These are phyloP conservation scores for Auriculariales sp. DNA, from an alignment of 768 basidiomycete species.

Conservation along the genomic window DNA sequence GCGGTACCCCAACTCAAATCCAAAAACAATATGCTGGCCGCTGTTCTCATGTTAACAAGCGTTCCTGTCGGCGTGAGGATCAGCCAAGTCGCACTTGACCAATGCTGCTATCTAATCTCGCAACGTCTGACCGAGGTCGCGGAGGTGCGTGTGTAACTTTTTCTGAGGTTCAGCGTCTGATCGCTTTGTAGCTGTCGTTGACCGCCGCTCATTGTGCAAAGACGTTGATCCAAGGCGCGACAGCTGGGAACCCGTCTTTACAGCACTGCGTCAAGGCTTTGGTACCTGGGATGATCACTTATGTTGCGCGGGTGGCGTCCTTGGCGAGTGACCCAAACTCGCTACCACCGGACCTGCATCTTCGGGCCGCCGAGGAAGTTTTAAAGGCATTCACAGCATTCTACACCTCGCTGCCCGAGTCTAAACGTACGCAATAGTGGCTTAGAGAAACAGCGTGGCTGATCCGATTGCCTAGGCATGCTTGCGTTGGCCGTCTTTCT, in stretches of 20 bases:
- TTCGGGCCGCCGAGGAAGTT: constrained; percentile 58
- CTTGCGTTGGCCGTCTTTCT: constrained; percentile 56
- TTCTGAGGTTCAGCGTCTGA: not conserved
- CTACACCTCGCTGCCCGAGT: constrained; percentile 38
- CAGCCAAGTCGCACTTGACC: constrained; percentile 64
- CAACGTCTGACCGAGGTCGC: constrained; percentile 59
- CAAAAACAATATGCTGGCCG: constrained; percentile 79
- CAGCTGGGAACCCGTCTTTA: constrained; percentile 48
- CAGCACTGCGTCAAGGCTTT: constrained; percentile 58
- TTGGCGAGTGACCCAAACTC: constrained; percentile 41
- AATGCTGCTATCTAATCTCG: constrained; percentile 69
- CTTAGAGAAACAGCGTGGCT: constrained; percentile 1
- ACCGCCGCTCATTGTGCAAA: constrained; percentile 84
- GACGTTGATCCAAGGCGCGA: constrained; percentile 63
- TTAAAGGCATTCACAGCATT: constrained; percentile 67
- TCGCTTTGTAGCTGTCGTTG: constrained; percentile 44
- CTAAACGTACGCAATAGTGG: constrained; percentile 38
- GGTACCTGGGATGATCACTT: constrained; percentile 71
- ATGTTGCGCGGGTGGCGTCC: constrained; percentile 54
- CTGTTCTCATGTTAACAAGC: constrained; percentile 73
- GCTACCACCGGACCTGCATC: constrained; percentile 30
- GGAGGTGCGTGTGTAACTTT: constrained; percentile 35
- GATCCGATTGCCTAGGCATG: constrained; percentile 30
- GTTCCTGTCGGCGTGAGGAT: constrained; percentile 53
- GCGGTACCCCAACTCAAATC: constrained; percentile 64